Base-by-base conservation (phyloP, 1,139 yeast species). In the Geotrichum bryndzae region DNA sequence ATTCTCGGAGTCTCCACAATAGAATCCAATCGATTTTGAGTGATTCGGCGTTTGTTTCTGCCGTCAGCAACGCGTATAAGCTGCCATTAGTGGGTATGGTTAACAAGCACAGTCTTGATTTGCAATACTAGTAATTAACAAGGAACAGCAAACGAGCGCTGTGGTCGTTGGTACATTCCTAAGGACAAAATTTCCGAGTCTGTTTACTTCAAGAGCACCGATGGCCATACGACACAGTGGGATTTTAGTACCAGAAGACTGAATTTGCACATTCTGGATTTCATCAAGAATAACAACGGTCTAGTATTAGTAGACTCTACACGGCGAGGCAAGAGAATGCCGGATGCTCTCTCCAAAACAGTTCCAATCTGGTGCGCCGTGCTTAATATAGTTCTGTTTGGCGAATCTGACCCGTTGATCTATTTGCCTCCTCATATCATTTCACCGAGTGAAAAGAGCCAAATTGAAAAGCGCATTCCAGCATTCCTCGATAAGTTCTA, bases 351-450 rank as follows among this genome's bases (percentile, higher is more conserved):
- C 10, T 86, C 90, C 69, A 91, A 90, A 68, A 90, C 97, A 0
- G 79, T 90, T 1, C 97, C 97, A 0, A 87, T 89, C 1, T 91
- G 97, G 97, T 88, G 96, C 74, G 88, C 94, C 0, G 94, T 90
- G 6, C 65, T 90, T 33, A 88, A 88, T 69, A 74, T 75, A 45
- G 75, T 85, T 0, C 73, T 84, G 68, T 79, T 79, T 63, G 82
- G 70, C 1, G 56, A 53, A 68, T 4, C 64, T 65, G 38, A 72
- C n/a, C 58, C 74, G 54, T 73, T 73, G 68, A 72, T 85, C 18
- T 73, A 74, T 58, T 74, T 84, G 1, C 94, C 96, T 0, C 74
- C 77, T 0, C 75, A 72, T 15, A 77, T 83, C 41, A 84, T 90
- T 0, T 81, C 91, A 0, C 65, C 70, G 15, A 82, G 84, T 53